Evolutionary conservation across 2,329 filamentous ascomycete genomes (phyloP).

Genomic region (Ceratocystis eucalypticola): DNA sequence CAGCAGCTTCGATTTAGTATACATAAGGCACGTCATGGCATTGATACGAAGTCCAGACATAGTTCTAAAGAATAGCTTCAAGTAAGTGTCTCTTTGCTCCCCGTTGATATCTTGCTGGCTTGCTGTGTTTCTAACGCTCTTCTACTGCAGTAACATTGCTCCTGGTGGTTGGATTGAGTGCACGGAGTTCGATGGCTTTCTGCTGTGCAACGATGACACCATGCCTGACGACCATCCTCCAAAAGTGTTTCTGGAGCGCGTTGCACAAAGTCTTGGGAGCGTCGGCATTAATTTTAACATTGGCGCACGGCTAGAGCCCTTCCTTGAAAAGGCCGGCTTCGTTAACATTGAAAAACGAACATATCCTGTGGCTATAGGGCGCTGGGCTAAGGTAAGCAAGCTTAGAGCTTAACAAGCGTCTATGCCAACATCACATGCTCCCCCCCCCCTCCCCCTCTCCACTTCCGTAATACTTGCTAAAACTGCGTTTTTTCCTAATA

Average conservation of each 20-base stretch:
- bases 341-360: conserved; percentile 28
- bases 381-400: conserved; percentile 31
- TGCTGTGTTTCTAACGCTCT: not conserved
- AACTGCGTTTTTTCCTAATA: not conserved
- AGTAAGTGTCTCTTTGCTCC: conserved; percentile 21
- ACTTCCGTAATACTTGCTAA: not conserved
- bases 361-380: conserved; percentile 34
- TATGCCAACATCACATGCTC: not conserved
- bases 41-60: conserved; percentile 39
- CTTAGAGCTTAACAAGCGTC: no score
- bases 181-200: conserved; percentile 32
- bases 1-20: conserved; percentile 42
- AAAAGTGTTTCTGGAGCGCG: conserved; percentile 26
- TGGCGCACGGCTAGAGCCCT: conserved; percentile 26
- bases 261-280: conserved; percentile 25
- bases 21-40: conserved; percentile 36
- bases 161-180: conserved; percentile 41
- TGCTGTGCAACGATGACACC: conserved; percentile 33
- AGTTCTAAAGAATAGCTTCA: conserved; percentile 31
- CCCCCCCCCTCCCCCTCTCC: no score
- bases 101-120: not conserved
- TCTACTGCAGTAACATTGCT: conserved; percentile 19
- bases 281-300: conserved; percentile 31
- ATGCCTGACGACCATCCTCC: conserved; percentile 32
- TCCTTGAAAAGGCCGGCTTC: conserved; percentile 33